These are phyloP conservation scores for Neurospora sublineolata DNA, from an alignment of 495 filamentous ascomycete species.

Conservation along the genomic window DNA sequence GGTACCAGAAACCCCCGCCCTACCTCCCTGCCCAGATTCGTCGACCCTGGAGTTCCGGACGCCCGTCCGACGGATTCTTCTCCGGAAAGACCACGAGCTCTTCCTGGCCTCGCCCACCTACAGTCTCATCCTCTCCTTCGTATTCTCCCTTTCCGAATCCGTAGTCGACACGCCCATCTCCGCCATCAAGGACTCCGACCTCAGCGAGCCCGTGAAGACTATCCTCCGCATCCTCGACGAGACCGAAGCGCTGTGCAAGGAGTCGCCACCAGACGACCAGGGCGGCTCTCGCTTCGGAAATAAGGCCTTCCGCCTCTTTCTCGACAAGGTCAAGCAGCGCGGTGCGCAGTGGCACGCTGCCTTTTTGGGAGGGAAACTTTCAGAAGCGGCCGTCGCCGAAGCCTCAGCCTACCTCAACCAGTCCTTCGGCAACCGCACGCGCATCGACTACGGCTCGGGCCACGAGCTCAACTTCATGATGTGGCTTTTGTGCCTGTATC, in stretches of 20 bases:
- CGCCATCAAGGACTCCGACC: constrained; percentile 41
- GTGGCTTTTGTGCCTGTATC: constrained; percentile 84
- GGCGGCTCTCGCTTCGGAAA: constrained; percentile 91
- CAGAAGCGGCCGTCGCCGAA: constrained; percentile 50
- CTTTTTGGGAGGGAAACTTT: constrained; percentile 24
- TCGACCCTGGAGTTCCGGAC: constrained; percentile 48
- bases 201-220: constrained; percentile 45
- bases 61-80: constrained; percentile 70
- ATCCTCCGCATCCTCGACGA: constrained; percentile 62
- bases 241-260: constrained; percentile 47
- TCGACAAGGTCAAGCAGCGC: constrained; percentile 55
- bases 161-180: constrained; percentile 68
- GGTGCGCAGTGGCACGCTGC: constrained; percentile 46
- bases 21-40: constrained; percentile 58
- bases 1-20: constrained; percentile 56
- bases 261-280: constrained; percentile 70
- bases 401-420: constrained; percentile 68
- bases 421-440: constrained; percentile 69
- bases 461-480: constrained; percentile 95
- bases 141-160: constrained; percentile 76
- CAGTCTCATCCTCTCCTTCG: constrained; percentile 64
- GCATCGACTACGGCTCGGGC: constrained; percentile 96
- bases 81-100: constrained; percentile 62
- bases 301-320: constrained; percentile 71
- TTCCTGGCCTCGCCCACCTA: constrained; percentile 74